These are phyloP conservation scores for Incumbomyces delicatus DNA, from an alignment of 2,329 filamentous ascomycete genomes.

Conservation along the genomic window DNA sequence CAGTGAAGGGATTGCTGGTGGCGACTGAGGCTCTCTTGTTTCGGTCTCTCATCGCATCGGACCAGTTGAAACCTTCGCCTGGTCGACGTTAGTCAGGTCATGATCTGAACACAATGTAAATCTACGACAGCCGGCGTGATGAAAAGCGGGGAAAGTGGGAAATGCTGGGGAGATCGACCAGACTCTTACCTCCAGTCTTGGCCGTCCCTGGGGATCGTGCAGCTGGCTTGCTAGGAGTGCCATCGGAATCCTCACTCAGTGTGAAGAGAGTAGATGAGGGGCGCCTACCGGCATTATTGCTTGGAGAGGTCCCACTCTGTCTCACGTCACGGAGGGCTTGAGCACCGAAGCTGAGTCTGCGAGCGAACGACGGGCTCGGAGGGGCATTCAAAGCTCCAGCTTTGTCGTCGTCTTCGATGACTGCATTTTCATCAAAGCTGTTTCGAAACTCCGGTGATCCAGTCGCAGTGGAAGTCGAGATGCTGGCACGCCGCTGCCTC, in stretches of 20 bases:
- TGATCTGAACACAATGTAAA: slow-evolving; percentile 55
- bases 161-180: slow-evolving; percentile 39
- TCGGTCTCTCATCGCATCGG: slow-evolving; percentile 84
- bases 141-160: too few species aligned
- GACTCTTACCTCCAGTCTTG: slow-evolving; percentile 40
- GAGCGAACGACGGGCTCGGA: slow-evolving; percentile 61
- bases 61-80: slow-evolving; percentile 96
- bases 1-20: slow-evolving; percentile 24
- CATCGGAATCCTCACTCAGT: slow-evolving; percentile 18
- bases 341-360: slow-evolving; percentile 83
- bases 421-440: slow-evolving; percentile 30
- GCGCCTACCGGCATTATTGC: slow-evolving; percentile 54
- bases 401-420: slow-evolving; percentile 60
- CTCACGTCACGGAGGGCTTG: slow-evolving; percentile 66
- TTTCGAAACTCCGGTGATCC: slow-evolving; percentile 27
- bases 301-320: slow-evolving; percentile 52
- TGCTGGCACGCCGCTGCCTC: slow-evolving; percentile 51
- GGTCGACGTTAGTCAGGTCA: slow-evolving; percentile 25
- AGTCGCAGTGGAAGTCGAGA: slow-evolving; percentile 51
- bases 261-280: slow-evolving; percentile 38
- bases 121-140: too few species aligned
- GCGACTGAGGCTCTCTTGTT: slow-evolving; percentile 63
- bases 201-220: slow-evolving; percentile 17
- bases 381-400: slow-evolving; percentile 52
- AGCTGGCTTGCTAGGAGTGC: slow-evolving; percentile 15